These are phyloP conservation scores for Tolypocladium album DNA, from an alignment of 2,329 filamentous ascomycete genomes.

Conservation along the genomic window DNA sequence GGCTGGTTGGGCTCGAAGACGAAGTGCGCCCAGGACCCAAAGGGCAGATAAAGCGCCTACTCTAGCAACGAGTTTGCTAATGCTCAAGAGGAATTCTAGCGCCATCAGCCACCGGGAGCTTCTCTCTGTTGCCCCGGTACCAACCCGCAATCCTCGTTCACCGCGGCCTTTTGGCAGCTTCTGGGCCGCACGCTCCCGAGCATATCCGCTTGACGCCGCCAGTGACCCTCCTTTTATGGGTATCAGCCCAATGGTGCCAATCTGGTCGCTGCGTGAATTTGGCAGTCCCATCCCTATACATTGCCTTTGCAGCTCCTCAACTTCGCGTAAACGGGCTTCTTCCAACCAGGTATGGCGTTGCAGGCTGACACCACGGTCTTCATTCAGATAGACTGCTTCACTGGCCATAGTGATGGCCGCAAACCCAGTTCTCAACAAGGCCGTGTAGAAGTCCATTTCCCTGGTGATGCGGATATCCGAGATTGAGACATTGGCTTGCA, in stretches of 20 bases:
- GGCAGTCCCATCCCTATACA: constrained; percentile 35
- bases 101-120: constrained; percentile 70
- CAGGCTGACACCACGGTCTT: constrained; percentile 66
- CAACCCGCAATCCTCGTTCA: constrained; percentile 42
- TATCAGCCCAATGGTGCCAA: constrained; percentile 43
- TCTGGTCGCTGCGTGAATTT: constrained; percentile 38
- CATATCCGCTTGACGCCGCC: constrained; percentile 47
- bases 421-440: constrained; percentile 77
- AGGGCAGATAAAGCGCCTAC: constrained; percentile 18
- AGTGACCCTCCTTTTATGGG: constrained; percentile 37
- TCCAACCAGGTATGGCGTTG: constrained; percentile 83
- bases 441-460: constrained; percentile 93
- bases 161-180: constrained; percentile 36
- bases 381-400: constrained; percentile 91
- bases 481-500: constrained; percentile 84
- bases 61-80: constrained; percentile 36
- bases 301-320: constrained; percentile 49
- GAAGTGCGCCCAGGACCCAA: constrained; percentile 49
- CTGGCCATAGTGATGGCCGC: constrained; percentile 84
- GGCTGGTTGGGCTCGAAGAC: constrained; percentile 19
- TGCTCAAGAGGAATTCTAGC: constrained; percentile 65
- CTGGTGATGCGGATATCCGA: constrained; percentile 70
- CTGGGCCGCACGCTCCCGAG: constrained; percentile 58
- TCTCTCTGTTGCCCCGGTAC: constrained; percentile 69
- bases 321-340: constrained; percentile 69